Evolutionary conservation across 2,329 filamentous ascomycete species (phyloP).

Genomic region (Elsinoe australis): DNA sequence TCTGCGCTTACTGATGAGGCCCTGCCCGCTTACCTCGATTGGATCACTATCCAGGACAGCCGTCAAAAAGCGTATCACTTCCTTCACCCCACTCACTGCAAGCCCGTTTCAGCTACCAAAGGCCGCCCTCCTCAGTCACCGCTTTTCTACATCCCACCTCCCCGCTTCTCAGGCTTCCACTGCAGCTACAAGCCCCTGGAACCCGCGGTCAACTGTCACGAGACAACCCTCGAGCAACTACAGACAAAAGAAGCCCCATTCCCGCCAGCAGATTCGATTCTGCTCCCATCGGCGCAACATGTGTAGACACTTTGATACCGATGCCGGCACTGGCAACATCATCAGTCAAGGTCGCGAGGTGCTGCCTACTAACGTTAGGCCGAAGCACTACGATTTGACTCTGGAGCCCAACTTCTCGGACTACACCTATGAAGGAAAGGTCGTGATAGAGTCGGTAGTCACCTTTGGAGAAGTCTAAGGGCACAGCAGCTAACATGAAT

Average conservation of each 20-base stretch:
- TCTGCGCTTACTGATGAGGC: slow-evolving; percentile 4
- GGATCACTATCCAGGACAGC: slow-evolving; percentile 12
- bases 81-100: slow-evolving; percentile 5
- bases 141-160: slow-evolving; percentile 15
- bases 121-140: slow-evolving; percentile 12
- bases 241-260: slow-evolving; percentile 5
- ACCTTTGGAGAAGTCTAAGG: too few relatives aligned
- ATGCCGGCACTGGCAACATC: slow-evolving; percentile 49
- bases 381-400: slow-evolving; percentile 83
- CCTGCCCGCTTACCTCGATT: slow-evolving; percentile 10
- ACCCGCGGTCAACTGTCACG: slow-evolving; percentile 4
- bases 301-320: slow-evolving; percentile 56
- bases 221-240: background rate
- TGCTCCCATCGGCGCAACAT: slow-evolving; percentile 73
- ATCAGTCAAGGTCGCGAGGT: slow-evolving; percentile 67
- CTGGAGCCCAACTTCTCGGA: slow-evolving; percentile 85
- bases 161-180: slow-evolving; percentile 9
- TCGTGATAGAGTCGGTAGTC: slow-evolving; percentile 64
- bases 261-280: slow-evolving; percentile 38
- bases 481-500: slow-evolving; percentile 6
- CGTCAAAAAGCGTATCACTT: background rate
- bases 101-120: slow-evolving; percentile 13
- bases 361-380: slow-evolving; percentile 83
- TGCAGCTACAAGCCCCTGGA: background rate
- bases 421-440: slow-evolving; percentile 77